These are phyloP conservation scores for Tolypocladium inflatum DNA, from an alignment of 2,329 filamentous ascomycete genomes.

Conservation along the genomic window DNA sequence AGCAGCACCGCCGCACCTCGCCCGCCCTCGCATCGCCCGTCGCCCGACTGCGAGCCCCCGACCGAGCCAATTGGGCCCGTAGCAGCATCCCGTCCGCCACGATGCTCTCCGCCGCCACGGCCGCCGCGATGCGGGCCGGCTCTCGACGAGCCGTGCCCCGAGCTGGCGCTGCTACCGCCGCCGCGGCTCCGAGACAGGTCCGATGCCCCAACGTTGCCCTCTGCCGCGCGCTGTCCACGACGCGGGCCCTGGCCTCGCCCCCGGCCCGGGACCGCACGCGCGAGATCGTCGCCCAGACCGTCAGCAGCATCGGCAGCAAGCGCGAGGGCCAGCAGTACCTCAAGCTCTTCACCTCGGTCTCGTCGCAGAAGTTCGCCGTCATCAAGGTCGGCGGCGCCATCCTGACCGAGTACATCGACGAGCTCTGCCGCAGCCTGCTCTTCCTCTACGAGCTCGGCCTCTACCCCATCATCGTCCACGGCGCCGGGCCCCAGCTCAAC, in stretches of 20 bases:
- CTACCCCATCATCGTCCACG: constrained; percentile 92
- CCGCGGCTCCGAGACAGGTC: constrained; percentile 12
- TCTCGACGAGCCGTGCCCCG: constrained; percentile 30
- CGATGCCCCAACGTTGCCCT: constrained; percentile 15
- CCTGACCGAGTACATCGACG: constrained; percentile 86
- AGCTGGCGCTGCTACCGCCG: constrained; percentile 7
- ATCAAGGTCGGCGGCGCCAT: constrained; percentile 98
- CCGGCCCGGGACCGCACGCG: constrained; percentile 17
- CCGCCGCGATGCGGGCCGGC: constrained; percentile 32
- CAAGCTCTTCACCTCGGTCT: constrained; percentile 92
- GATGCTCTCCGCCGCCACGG: constrained; percentile 32
- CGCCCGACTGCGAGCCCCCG: constrained; percentile 1
- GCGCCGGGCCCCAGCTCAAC: constrained; percentile 91
- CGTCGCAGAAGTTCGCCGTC: constrained; percentile 93
- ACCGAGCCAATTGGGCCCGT: constrained; percentile 13
- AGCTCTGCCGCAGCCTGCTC: constrained; percentile 77
- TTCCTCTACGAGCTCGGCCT: constrained; percentile 93
- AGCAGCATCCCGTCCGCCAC: constrained; percentile 7
- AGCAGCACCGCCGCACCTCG: background rate
- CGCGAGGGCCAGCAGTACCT: constrained; percentile 95
- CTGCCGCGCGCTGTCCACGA: constrained; percentile 9
- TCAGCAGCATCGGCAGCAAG: constrained; percentile 94
- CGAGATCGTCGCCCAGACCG: constrained; percentile 41
- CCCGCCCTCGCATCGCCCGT: background rate
- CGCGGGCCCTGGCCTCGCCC: constrained; percentile 1